Conservation (phyloP, 305 asterid genomes). For the Petunia hybrid region DNA sequence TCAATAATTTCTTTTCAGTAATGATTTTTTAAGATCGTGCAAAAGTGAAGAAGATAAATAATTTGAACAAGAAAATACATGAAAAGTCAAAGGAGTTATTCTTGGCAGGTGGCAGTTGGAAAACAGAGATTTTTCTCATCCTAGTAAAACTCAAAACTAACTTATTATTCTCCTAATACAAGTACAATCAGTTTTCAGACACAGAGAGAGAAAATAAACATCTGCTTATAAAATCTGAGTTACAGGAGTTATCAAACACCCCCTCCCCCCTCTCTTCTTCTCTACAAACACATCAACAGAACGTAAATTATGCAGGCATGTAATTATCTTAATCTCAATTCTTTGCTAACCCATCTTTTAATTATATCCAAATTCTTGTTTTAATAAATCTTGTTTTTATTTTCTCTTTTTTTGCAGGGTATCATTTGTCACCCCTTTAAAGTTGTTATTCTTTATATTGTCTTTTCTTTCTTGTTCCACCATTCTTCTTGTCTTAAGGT, state of each 20-base stretch:
- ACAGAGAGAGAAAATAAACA: not conserved
- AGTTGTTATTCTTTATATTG: conserved; percentile 31
- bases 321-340: conserved; percentile 22
- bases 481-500: conserved; percentile 37
- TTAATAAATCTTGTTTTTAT: not conserved
- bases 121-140: not conserved
- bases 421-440: conserved; percentile 26
- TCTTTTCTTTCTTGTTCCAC: conserved; percentile 30
- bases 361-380: conserved; percentile 10
- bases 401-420: conserved; percentile 28
- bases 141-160: not conserved
- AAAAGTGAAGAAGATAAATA: too few species aligned
- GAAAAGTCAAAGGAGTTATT: not conserved
- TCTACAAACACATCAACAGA: not conserved
- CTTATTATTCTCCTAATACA: not conserved
- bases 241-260: not conserved
- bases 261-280: not conserved
- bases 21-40: too few species aligned
- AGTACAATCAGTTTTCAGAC: not conserved
- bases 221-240: not conserved
- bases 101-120: not conserved
- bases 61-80: too few species aligned
- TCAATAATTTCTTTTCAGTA: too few species aligned
- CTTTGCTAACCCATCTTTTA: conserved; percentile 14
- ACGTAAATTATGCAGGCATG: conserved; percentile 21